Conservation (phyloP, 768 basidiomycete species). For the Scleroderma citrinum region DNA sequence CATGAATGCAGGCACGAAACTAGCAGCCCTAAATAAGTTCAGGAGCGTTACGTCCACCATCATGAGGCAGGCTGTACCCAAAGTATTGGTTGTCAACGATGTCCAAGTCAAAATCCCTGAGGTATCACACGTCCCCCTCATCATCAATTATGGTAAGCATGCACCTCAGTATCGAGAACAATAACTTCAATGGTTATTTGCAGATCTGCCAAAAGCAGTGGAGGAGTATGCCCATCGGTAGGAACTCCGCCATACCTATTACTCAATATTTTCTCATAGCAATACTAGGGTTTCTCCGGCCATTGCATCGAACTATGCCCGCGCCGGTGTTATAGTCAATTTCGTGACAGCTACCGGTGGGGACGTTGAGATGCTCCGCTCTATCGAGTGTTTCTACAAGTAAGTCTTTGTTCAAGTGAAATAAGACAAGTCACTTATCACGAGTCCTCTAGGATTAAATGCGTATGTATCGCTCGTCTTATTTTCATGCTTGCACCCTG, state of each 20-base stretch:
- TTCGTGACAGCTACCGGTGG: slow-evolving; percentile 97
- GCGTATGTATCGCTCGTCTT: slow-evolving; percentile 45
- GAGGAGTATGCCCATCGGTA: slow-evolving; percentile 97
- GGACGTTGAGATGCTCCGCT: slow-evolving; percentile 96
- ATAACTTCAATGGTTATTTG: slow-evolving; percentile 8
- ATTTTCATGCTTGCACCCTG: slow-evolving; percentile 13
- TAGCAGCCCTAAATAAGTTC: slow-evolving; percentile 83
- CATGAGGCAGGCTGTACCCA: slow-evolving; percentile 61
- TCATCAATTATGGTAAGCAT: slow-evolving; percentile 85
- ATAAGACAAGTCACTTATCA: slow-evolving; percentile 10
- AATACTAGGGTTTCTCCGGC: slow-evolving; percentile 71
- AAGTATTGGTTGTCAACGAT: slow-evolving; percentile 89
- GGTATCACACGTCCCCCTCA: slow-evolving; percentile 82
- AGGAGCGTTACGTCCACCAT: slow-evolving; percentile 48
- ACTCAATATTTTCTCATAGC: slow-evolving; percentile 6
- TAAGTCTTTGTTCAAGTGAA: slow-evolving; percentile 31
- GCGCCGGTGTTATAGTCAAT: slow-evolving; percentile 90
- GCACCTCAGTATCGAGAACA: background rate
- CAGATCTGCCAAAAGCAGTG: slow-evolving; percentile 89
- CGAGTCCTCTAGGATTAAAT: slow-evolving; percentile 68
- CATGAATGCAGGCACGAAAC: slow-evolving; percentile 78
- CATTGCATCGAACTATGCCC: slow-evolving; percentile 74
- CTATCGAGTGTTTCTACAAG: slow-evolving; percentile 99
- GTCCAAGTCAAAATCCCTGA: slow-evolving; percentile 89
- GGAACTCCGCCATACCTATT: slow-evolving; percentile 7